Percentiles rank a stretch among this genome's conserved stretches.
Evolutionary conservation across 495 filamentous ascomycete species (phyloP).

Genomic region (Bacidia rubella): DNA sequence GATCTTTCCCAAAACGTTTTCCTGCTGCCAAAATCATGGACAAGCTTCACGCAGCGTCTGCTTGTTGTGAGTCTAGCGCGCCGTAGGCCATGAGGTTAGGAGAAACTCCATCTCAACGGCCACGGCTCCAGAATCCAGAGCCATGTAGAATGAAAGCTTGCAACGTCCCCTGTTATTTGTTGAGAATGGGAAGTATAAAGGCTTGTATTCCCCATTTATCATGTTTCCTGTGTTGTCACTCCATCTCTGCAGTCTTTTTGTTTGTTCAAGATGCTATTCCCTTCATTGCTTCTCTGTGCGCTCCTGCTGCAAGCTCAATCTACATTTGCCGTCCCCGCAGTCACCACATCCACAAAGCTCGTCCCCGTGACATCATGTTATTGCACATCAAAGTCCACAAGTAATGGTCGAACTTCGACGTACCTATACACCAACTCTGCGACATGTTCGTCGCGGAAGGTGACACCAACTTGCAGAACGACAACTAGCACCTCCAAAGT

Average conservation of each 20-base stretch:
- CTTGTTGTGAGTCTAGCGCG: no score
- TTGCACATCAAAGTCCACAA: slow-evolving; percentile 5
- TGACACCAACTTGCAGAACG: slow-evolving; percentile 3
- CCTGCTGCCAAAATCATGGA: no score
- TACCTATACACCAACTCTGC: neutral
- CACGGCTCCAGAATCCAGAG: no score
- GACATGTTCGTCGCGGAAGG: neutral
- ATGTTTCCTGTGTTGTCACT: neutral
- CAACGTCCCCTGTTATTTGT: neutral
- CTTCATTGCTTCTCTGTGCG: neutral
- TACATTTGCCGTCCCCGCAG: slow-evolving; percentile 1
- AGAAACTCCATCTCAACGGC: no score
- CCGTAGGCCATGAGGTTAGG: no score
- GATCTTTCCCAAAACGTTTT: no score
- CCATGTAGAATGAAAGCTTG: neutral
- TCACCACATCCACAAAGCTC: slow-evolving; percentile 4
- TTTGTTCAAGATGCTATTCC: neutral
- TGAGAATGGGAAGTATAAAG: neutral
- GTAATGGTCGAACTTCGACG: neutral
- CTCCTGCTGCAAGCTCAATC: neutral
- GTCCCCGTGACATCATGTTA: slow-evolving; percentile 1
- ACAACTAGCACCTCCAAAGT: neutral
- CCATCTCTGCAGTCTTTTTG: neutral
- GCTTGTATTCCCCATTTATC: neutral
- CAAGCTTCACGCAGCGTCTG: no score